Percentiles rank a stretch among this genome's conserved stretches.
Conservation (phyloP, 2,329 filamentous ascomycete genomes). For the Pseudocercospora fuligena region DNA sequence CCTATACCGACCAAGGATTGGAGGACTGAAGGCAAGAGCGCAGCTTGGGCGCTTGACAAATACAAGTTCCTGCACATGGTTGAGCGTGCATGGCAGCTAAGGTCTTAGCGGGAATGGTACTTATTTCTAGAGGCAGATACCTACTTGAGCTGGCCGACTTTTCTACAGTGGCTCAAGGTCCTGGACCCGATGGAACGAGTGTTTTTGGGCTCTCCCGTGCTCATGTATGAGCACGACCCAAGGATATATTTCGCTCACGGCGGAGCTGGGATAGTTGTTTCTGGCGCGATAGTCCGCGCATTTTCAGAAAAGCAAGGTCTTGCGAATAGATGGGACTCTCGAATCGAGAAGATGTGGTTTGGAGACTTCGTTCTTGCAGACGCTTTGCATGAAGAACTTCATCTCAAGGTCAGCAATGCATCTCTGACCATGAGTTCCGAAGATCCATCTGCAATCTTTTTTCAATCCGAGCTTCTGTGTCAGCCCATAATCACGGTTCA, state of each 20-base stretch:
- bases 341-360: constrained; percentile 26
- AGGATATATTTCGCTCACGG: constrained; percentile 27
- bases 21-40: constrained; percentile 24
- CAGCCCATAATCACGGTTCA: constrained; percentile 30
- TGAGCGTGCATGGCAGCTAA: constrained; percentile 47
- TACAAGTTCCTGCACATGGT: constrained; percentile 61
- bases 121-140: constrained; percentile 65
- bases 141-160: constrained; percentile 58
- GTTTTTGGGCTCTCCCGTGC: constrained; percentile 58
- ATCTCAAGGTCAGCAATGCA: constrained; percentile 26
- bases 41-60: constrained; percentile 57
- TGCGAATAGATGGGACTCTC: constrained; percentile 27
- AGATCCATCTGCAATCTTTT: constrained; percentile 22
- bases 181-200: constrained; percentile 46
- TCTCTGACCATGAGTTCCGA: constrained; percentile 29
- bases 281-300: constrained; percentile 25
- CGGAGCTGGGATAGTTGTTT: constrained; percentile 31
- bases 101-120: constrained; percentile 55
- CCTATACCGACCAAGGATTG: constrained; percentile 20
- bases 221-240: constrained; percentile 41
- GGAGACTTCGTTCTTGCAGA: constrained; percentile 31
- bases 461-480: constrained; percentile 30
- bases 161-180: constrained; percentile 58
- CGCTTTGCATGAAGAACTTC: constrained; percentile 31
- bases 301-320: constrained; percentile 20